These are phyloP conservation scores for Piromyces sp. DNA, from an alignment of 192 early-diverging fungal genomes.

Conservation along the genomic window DNA sequence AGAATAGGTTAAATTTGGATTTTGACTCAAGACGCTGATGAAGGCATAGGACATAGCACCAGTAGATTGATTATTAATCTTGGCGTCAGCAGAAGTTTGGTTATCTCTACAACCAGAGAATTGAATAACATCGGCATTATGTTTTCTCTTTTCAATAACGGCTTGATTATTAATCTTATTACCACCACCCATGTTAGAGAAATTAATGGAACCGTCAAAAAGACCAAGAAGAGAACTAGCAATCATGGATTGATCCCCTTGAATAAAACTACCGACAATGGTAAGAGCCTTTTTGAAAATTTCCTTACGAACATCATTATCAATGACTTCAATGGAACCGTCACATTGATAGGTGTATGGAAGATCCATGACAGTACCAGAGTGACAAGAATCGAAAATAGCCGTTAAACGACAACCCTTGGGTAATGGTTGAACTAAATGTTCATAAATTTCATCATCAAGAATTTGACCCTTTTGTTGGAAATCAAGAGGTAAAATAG, in stretches of 20 bases:
- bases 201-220: not conserved
- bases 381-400: conserved; percentile 75
- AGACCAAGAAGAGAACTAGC: not conserved
- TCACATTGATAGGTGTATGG: conserved; percentile 34
- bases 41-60: conserved; percentile 66
- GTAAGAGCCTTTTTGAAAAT: not conserved
- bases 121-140: not conserved
- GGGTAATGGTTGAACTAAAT: conserved; percentile 21
- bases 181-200: too few species aligned
- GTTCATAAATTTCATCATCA: conserved; percentile 16
- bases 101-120: conserved; percentile 47
- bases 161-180: too few species aligned
- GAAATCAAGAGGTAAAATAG: conserved; percentile 21
- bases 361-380: conserved; percentile 43
- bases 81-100: conserved; percentile 66
- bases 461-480: conserved; percentile 15
- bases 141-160: too few species aligned
- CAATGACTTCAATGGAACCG: conserved; percentile 14
- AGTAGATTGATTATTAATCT: conserved; percentile 24
- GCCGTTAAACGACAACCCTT: conserved; percentile 54
- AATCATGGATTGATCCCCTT: too few species aligned
- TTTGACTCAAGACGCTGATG: conserved; percentile 21
- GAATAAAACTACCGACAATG: too few species aligned
- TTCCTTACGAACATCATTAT: not conserved
- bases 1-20: conserved; percentile 44